Conservation (phyloP, 805 yeast genomes). For the Ogataea philodendri region DNA sequence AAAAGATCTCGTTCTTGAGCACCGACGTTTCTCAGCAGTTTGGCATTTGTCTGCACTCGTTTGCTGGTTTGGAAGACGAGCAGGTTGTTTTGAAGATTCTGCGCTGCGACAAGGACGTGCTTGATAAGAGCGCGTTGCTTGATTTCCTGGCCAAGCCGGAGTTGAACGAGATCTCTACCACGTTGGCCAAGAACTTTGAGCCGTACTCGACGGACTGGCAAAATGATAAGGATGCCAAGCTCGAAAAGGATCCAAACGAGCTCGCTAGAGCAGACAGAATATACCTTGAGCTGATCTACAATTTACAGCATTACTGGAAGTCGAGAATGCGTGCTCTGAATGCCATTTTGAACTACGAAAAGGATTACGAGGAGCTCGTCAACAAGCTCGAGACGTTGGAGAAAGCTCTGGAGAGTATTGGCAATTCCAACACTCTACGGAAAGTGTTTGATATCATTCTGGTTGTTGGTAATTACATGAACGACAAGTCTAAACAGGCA, state of each 20-base stretch:
- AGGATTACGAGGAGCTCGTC: constrained; percentile 72
- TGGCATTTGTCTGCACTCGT: constrained; percentile 87
- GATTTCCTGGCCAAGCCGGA: constrained; percentile 82
- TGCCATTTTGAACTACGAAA: constrained; percentile 66
- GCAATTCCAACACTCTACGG: constrained; percentile 63
- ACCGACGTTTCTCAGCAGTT: constrained; percentile 91
- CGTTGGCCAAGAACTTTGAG: constrained; percentile 64
- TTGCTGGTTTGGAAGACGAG: constrained; percentile 57
- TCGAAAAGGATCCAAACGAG: constrained; percentile 71
- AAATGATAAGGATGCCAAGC: constrained; percentile 37
- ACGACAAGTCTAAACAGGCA: constrained; percentile 88
- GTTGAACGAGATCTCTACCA: constrained; percentile 70
- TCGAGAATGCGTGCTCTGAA: constrained; percentile 83
- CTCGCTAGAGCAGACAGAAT: constrained; percentile 86
- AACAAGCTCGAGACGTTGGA: constrained; percentile 69
- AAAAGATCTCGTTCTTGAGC: constrained; percentile 67
- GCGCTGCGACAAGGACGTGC: constrained; percentile 69
- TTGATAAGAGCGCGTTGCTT: constrained; percentile 68
- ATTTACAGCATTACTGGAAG: constrained; percentile 87
- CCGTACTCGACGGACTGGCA: constrained; percentile 81
- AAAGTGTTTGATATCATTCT: constrained; percentile 79
- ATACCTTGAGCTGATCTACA: constrained; percentile 77
- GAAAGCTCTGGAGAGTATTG: constrained; percentile 65
- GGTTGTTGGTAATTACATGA: constrained; percentile 95
- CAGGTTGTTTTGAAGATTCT: constrained; percentile 70